These are phyloP conservation scores for Terfezia boudieri DNA, from an alignment of 495 filamentous ascomycete species.

Conservation along the genomic window DNA sequence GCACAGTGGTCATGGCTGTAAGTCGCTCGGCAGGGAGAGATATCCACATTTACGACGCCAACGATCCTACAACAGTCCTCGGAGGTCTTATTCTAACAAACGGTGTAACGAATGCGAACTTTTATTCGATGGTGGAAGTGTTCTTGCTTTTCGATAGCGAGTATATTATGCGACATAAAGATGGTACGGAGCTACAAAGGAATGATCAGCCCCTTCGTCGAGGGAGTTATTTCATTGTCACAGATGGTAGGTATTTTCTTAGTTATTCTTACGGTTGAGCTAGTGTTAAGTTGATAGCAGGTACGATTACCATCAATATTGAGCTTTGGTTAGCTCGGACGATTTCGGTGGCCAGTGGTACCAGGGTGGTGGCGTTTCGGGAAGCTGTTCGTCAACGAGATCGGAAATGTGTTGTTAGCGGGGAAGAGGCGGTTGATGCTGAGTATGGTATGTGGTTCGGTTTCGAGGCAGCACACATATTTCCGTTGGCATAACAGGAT, in stretches of 20 bases:
- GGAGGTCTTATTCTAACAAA: conserved; percentile 19
- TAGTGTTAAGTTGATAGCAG: neutral
- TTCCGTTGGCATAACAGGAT: conserved; percentile 1
- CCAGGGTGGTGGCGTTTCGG: conserved; percentile 15
- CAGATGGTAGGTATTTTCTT: conserved; percentile 5
- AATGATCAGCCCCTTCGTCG: conserved; percentile 14
- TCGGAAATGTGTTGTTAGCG: conserved; percentile 3
- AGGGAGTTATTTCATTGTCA: conserved; percentile 20
- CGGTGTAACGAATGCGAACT: conserved; percentile 21
- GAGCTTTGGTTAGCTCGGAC: conserved; percentile 15
- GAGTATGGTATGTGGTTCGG: neutral
- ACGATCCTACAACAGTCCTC: conserved; percentile 12
- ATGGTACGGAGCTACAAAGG: conserved; percentile 11
- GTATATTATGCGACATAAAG: conserved; percentile 14
- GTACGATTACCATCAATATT: conserved; percentile 14
- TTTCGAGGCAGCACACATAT: conserved; percentile 5
- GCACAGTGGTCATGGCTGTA: neutral
- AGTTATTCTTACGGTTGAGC: neutral
- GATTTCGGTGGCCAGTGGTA: conserved; percentile 9
- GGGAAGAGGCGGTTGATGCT: no score
- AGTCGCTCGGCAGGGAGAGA: conserved; percentile 7
- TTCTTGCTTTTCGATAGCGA: conserved; percentile 10
- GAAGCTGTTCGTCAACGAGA: conserved; percentile 14
- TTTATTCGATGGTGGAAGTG: conserved; percentile 21
- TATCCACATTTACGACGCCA: conserved; percentile 5